Base-by-base conservation (phyloP, 768 basidiomycete genomes). In the Dendrothele bispora region DNA sequence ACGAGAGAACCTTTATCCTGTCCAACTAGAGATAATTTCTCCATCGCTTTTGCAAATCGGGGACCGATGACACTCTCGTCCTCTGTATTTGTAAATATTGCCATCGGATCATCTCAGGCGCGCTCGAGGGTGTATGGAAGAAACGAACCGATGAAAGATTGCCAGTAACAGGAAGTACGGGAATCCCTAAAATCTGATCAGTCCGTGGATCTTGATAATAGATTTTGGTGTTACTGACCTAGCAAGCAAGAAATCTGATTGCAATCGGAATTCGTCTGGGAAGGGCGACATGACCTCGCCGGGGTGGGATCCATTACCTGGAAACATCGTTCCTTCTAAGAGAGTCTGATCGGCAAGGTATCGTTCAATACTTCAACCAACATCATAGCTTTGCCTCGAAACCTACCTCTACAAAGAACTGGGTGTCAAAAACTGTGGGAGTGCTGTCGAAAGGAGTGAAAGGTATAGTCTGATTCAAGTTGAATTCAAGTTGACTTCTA, bases 151-250 rank as follows among this genome's bases (percentile, higher is more conserved):
- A 64, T 54, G 52, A 59, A 62, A 1, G 57, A 49, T 39, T 66
- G 62, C 63, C 68, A 69, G 29, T 52, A 35, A 54, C 64, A 65
- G 3, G 66, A 53, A 3, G 67, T 69, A 25, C 64, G 61, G 18
- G 49, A 21, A 47, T 69, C 65, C 48, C 47, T 53, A 30, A 21
- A 8, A 17, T n/a, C 3, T 14, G 20, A 6, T 10, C 10, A 3
- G 17, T 18, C 29, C 22, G 12, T 5, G 25, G 30, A 18, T 12
- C 27, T 4, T 26, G 8, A 18, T 24, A 17, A 32, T 32, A 32
- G 30, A 10, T 32, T n/a, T 32, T 48, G n/a, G n/a, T n/a, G n/a
- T n/a, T n/a, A n/a, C n/a, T n/a, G n/a, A 49, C 48, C 51, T 46
- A 2, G 54, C 34, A 6, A 55, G 38, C 7, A 43, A 39, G 1